Percentiles rank a stretch among this genome's conserved stretches.
Conservation (phyloP, 108 stramenopile genomes). For the Stephanodiscus triporus region DNA sequence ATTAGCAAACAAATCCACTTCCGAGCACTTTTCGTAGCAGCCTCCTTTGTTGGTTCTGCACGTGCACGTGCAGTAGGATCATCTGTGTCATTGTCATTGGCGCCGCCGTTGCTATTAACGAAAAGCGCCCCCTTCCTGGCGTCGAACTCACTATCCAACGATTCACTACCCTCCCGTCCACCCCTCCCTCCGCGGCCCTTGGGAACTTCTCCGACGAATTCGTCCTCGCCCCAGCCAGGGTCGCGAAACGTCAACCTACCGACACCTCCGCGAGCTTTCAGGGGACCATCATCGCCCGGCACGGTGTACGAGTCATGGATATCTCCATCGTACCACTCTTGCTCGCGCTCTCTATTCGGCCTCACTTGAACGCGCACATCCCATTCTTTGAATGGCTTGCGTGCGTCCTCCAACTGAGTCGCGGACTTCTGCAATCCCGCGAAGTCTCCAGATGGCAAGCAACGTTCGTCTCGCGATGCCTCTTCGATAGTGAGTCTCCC, state of each 20-base stretch:
- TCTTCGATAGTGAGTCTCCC: slow-evolving; percentile 14
- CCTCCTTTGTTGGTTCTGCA: not conserved
- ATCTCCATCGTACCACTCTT: slow-evolving; percentile 16
- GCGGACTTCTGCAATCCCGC: slow-evolving; percentile 12
- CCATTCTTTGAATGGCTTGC: slow-evolving; percentile 14
- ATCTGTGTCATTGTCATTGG: not conserved
- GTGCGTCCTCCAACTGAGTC: not conserved
- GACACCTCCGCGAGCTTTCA: not conserved
- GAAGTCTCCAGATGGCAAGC: not conserved
- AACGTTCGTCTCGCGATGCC: not conserved
- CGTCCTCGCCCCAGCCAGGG: slow-evolving; percentile 2
- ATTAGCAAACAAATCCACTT: slow-evolving; percentile 6
- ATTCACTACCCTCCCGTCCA: not conserved
- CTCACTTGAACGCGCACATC: not conserved
- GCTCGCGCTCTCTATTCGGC: slow-evolving; percentile 3
- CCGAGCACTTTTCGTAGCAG: slow-evolving; percentile 2
- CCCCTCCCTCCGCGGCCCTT: not conserved
- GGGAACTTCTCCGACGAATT: slow-evolving; percentile 13
- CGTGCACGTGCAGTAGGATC: not conserved
- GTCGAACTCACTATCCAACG: not conserved
- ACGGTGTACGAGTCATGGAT: slow-evolving; percentile 11
- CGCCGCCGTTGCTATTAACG: not conserved
- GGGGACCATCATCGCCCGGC: not conserved
- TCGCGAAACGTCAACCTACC: slow-evolving; percentile 26
- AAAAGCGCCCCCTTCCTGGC: not conserved